Evolutionary conservation across 257 asterid species (phyloP).

Genomic region (Salvia miltiorrhiza): DNA sequence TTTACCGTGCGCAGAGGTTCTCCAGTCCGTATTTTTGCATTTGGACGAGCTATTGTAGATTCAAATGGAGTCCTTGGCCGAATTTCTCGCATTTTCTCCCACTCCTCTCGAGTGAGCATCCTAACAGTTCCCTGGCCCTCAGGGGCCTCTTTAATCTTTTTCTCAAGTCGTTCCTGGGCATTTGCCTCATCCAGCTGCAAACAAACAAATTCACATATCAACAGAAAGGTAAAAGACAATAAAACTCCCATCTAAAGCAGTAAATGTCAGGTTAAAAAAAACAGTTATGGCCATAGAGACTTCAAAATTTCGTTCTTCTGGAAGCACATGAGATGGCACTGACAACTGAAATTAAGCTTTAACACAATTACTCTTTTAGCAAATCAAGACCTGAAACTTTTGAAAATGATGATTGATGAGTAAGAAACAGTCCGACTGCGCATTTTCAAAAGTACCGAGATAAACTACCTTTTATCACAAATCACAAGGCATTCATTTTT

Average conservation of each 20-base stretch:
- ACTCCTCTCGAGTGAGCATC: slow-evolving; percentile 89
- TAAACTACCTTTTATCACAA: not conserved
- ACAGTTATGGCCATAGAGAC: not conserved
- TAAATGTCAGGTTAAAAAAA: not conserved
- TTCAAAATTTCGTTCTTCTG: not conserved
- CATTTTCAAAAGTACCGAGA: not conserved
- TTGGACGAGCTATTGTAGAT: slow-evolving; percentile 77
- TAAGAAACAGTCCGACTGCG: not conserved
- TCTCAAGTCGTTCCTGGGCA: slow-evolving; percentile 70
- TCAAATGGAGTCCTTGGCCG: slow-evolving; percentile 90
- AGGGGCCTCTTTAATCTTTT: slow-evolving; percentile 77
- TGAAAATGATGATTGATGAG: not conserved
- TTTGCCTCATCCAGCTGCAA: slow-evolving; percentile 73
- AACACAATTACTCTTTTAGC: not conserved
- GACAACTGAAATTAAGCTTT: not conserved
- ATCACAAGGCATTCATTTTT: not conserved
- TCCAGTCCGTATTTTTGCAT: slow-evolving; percentile 53
- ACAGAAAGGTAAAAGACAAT: not conserved
- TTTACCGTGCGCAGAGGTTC: slow-evolving; percentile 52
- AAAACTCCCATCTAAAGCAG: not conserved
- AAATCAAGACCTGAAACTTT: slow-evolving; percentile 2
- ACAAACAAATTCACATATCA: slow-evolving; percentile 15
- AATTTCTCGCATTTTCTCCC: slow-evolving; percentile 72
- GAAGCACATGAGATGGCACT: not conserved
- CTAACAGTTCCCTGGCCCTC: slow-evolving; percentile 87